Percentiles rank a stretch among this genome's conserved stretches.
phyloP scores from a whole-genome alignment of 1,284 basidiomycete genomes.

The Leucoagaricus sp. region DNA sequence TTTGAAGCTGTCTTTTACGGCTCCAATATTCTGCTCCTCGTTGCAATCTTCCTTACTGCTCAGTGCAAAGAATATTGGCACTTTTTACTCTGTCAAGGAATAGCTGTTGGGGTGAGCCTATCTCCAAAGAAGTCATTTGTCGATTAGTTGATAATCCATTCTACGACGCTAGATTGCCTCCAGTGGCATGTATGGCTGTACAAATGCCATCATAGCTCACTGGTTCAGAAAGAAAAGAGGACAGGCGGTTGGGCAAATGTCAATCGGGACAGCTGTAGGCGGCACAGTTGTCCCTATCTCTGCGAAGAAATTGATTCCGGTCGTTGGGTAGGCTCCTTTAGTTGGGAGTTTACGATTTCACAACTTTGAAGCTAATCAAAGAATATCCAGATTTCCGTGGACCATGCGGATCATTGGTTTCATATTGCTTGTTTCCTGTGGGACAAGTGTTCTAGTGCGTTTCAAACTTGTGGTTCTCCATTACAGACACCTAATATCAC shows the following conservation, averaged over 20 bases:
- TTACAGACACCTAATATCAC: no score
- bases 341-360: no score
- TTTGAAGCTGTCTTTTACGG: slow-evolving; percentile 45
- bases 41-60: slow-evolving; percentile 55
- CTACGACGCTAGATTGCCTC: slow-evolving; percentile 33
- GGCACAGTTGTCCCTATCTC: slow-evolving; percentile 52
- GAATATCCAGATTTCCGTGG: slow-evolving; percentile 50
- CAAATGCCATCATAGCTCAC: slow-evolving; percentile 47
- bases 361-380: slow-evolving; percentile 27
- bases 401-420: slow-evolving; percentile 65
- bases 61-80: slow-evolving; percentile 62
- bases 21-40: slow-evolving; percentile 46
- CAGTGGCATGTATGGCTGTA: slow-evolving; percentile 51
- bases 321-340: slow-evolving; percentile 49
- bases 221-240: slow-evolving; percentile 50
- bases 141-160: not conserved
- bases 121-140: slow-evolving; percentile 3
- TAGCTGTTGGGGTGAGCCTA: slow-evolving; percentile 47
- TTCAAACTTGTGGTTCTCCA: no score
- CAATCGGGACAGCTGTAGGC: slow-evolving; percentile 44
- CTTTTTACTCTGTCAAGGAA: slow-evolving; percentile 56
- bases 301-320: slow-evolving; percentile 42
- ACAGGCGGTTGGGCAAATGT: slow-evolving; percentile 42
- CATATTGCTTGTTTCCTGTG: no score
- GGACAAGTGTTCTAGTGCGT: no score